Evolutionary conservation across 2,329 filamentous ascomycete species (phyloP), one percentile per base, ranked within the genome.

Genomic region (Colletotrichum tanaceti): DNA sequence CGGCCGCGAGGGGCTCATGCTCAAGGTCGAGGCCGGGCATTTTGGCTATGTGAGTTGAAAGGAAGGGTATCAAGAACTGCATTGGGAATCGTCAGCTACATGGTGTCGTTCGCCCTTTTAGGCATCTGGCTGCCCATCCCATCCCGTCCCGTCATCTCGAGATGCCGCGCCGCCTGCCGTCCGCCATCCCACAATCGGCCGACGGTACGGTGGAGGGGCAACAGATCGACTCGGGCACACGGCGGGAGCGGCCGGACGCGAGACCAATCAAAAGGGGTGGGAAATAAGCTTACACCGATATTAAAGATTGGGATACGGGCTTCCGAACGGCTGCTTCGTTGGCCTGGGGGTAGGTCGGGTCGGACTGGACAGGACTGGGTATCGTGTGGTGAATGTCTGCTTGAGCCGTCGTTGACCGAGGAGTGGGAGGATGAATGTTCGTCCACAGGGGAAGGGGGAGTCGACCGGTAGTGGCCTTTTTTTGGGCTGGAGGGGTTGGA

Each of bases 11-110:
- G 62, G 80, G 77, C 66, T 66, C 66, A 61, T 69, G 62, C 64
- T 76, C 74, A 74, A 81, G 79, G 58, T 82, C 78, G 70, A 79
- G 73, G 73, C 78, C 79, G 69, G 82, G 77, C 82, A 84, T 83
- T 54, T 60, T 79, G 71, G 47, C 47, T 59, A 46, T 54, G 32
- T 59, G 65, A 69, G 39, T 46, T 59, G 43, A 5, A 16, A 3
- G 35, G 28, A 46, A 24, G 62, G 49, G 43, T 68, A 68, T 68
- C 55, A 54, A 65, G 43, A 60, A 61, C 66, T 68, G 9, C 28
- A 32, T 32, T 7, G 28, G 28, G 1, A 32, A 32, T 32, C 28
- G 28, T 32, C 28, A 32, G 28, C 28, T 32, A 32, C 28, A 7
- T 10, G 16, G 16, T 38, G 18, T 20, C 6, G 28, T 2, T 35